Evolutionary conservation across 179 eudicot species (phyloP).

Genomic region (Silene vulgaris): DNA sequence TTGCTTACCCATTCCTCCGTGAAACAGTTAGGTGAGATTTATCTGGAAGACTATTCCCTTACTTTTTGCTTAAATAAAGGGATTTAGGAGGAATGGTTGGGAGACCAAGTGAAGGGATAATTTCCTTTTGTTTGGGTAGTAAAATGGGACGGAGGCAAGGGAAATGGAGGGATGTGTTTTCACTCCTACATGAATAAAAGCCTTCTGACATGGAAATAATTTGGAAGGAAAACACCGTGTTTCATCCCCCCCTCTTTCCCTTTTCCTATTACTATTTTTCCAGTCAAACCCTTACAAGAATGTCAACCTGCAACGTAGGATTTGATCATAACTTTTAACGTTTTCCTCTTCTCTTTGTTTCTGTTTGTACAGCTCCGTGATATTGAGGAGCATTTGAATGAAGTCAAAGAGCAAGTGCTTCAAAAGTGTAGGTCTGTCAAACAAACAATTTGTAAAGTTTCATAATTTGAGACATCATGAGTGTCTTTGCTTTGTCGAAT

Average conservation of each 20-base stretch:
- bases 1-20: not conserved
- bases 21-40: not conserved
- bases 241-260: not conserved
- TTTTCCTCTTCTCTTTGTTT: not conserved
- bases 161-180: not conserved
- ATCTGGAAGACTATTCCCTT: not conserved
- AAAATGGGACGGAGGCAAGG: not conserved
- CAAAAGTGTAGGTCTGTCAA: conserved; percentile 62
- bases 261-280: too few species aligned
- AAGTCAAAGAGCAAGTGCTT: conserved; percentile 50
- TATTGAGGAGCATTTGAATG: conserved; percentile 47
- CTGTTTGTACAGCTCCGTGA: conserved; percentile 47
- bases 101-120: not conserved
- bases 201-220: not conserved
- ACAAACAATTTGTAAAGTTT: not conserved
- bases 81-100: not conserved
- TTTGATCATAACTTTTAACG: not conserved
- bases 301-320: not conserved
- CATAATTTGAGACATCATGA: conserved; percentile 6
- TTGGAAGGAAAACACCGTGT: not conserved
- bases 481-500: not conserved
- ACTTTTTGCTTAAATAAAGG: not conserved
- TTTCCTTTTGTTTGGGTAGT: not conserved
- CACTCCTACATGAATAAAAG: not conserved
- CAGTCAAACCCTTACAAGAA: not conserved